phyloP scores from a whole-genome alignment of 371 early-diverging fungal species.

The Mucor saturninus region DNA sequence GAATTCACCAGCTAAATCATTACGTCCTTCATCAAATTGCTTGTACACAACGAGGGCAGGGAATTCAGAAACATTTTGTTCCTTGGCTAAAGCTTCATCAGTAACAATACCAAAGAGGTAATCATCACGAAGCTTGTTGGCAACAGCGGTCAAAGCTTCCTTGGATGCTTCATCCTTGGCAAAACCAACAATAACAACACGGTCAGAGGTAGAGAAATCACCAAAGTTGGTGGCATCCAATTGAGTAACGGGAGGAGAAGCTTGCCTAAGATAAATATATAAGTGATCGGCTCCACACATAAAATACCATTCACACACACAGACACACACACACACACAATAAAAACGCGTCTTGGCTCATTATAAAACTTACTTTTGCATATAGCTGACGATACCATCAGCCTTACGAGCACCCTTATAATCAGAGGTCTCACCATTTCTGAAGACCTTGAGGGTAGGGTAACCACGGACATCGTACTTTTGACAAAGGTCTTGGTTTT shows the following conservation, averaged over 20 bases:
- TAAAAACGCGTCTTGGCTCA: not conserved
- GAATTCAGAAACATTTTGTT: constrained; percentile 47
- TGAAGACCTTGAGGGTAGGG: constrained; percentile 94
- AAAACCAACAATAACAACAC: constrained; percentile 88
- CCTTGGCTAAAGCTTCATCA: constrained; percentile 58
- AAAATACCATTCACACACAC: too few relatives aligned
- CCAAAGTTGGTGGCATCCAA: constrained; percentile 68
- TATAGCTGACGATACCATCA: constrained; percentile 83
- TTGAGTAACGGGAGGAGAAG: constrained; percentile 77
- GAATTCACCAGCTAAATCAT: constrained; percentile 62
- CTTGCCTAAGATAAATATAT: constrained; percentile 53
- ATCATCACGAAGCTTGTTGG: constrained; percentile 81
- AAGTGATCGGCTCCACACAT: not conserved
- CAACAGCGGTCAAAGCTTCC: constrained; percentile 62
- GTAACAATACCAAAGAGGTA: constrained; percentile 80
- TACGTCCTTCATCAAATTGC: constrained; percentile 88
- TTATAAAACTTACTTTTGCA: constrained; percentile 78
- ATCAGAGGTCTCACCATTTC: constrained; percentile 67
- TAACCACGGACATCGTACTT: constrained; percentile 85
- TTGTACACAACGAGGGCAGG: constrained; percentile 85
- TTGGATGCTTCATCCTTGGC: constrained; percentile 69
- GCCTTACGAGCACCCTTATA: constrained; percentile 88
- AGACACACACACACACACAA: not conserved
- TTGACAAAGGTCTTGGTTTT: constrained; percentile 80
- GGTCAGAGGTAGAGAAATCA: constrained; percentile 78